These are phyloP conservation scores for Fimicolochytrium jonesii DNA, from an alignment of 192 early-diverging fungal species.

Conservation along the genomic window DNA sequence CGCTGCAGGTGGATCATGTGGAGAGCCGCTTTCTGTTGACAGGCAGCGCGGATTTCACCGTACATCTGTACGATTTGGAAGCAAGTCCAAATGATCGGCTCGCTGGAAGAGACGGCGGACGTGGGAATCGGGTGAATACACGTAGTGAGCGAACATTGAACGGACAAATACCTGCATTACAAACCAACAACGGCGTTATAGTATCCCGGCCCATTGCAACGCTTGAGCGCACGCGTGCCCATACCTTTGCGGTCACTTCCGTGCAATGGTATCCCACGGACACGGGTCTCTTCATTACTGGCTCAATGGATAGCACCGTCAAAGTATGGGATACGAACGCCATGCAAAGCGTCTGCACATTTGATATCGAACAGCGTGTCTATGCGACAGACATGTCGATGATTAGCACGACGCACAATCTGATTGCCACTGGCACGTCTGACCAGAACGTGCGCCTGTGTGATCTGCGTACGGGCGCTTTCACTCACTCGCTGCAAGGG, in stretches of 20 bases:
- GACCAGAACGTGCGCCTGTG: conserved; percentile 71
- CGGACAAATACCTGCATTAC: too few species aligned
- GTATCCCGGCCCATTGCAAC: too few species aligned
- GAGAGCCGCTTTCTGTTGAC: conserved; percentile 60
- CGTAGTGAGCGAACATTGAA: too few species aligned
- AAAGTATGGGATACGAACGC: conserved; percentile 77
- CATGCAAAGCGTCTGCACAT: conserved; percentile 63
- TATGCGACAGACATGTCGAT: conserved; percentile 71
- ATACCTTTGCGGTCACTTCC: conserved; percentile 64
- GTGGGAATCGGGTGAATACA: too few species aligned
- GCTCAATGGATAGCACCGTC: conserved; percentile 71
- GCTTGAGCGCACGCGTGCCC: too few species aligned
- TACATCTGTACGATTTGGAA: conserved; percentile 63
- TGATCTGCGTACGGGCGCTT: conserved; percentile 64
- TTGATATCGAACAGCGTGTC: conserved; percentile 65
- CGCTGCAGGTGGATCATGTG: conserved; percentile 49
- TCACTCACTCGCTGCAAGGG: conserved; percentile 45
- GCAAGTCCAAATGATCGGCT: too few species aligned
- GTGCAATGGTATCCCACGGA: conserved; percentile 82
- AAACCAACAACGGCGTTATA: too few species aligned
- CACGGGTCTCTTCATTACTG: conserved; percentile 77
- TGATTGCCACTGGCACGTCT: conserved; percentile 73
- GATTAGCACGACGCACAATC: conserved; percentile 58
- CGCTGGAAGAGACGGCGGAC: too few species aligned
- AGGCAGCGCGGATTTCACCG: conserved; percentile 54